These are phyloP conservation scores for Salix koriyanagi DNA, from an alignment of 345 rosid genomes.

Conservation along the genomic window DNA sequence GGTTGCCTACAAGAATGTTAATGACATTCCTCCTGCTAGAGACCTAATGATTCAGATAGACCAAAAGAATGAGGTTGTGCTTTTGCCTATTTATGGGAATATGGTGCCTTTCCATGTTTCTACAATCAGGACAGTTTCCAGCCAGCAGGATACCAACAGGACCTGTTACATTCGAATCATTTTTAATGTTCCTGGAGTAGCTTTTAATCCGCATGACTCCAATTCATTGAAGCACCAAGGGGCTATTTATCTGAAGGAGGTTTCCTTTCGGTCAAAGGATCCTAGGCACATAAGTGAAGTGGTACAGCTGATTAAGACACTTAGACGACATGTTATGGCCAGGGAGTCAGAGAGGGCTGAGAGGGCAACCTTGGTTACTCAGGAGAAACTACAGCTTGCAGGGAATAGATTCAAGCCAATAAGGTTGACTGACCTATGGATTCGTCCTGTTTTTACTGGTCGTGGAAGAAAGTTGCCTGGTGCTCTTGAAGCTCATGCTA, in stretches of 20 bases:
- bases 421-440: constrained; percentile 71
- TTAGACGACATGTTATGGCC: constrained; percentile 72
- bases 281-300: constrained; percentile 82
- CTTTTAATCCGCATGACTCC: constrained; percentile 71
- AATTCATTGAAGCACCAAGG: constrained; percentile 59
- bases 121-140: constrained; percentile 74
- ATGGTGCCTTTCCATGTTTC: constrained; percentile 90
- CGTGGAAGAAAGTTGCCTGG: constrained; percentile 84
- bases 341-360: constrained; percentile 85
- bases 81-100: constrained; percentile 73
- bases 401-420: constrained; percentile 85
- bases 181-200: constrained; percentile 76
- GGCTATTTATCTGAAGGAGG: constrained; percentile 70
- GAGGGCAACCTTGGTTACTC: constrained; percentile 84
- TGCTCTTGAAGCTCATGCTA: constrained; percentile 72
- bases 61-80: constrained; percentile 79
- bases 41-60: constrained; percentile 73
- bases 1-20: constrained; percentile 78
- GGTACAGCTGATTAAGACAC: constrained; percentile 70
- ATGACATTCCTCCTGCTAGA: constrained; percentile 67
- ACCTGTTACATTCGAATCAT: constrained; percentile 74
- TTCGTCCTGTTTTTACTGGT: constrained; percentile 81
- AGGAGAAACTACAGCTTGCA: constrained; percentile 77
- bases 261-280: constrained; percentile 80
- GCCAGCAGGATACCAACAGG: constrained; percentile 80